Conservation (phyloP, 495 filamentous ascomycete species). For the Viridothelium virens region DNA sequence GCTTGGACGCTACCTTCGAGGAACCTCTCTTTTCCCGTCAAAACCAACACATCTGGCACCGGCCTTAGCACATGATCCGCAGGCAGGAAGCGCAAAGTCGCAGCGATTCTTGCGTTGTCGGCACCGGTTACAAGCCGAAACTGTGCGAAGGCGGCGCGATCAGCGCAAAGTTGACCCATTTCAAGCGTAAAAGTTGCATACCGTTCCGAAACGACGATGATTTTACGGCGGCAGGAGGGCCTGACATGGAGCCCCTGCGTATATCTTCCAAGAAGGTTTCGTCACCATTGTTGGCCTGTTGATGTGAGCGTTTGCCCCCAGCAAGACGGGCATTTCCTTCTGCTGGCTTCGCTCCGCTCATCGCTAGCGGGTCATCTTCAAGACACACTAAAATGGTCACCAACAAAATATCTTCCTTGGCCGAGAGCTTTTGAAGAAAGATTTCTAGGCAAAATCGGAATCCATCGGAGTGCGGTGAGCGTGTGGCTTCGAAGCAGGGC, state of each 20-base stretch:
- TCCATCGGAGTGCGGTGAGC: neutral
- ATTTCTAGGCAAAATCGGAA: neutral
- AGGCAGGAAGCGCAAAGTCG: slow-evolving; percentile 84
- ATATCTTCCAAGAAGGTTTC: neutral
- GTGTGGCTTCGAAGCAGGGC: neutral
- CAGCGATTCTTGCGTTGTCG: slow-evolving; percentile 88
- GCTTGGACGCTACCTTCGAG: slow-evolving; percentile 89
- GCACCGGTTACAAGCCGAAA: slow-evolving; percentile 91
- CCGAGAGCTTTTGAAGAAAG: neutral
- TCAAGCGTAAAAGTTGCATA: neutral
- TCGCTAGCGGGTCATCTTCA: neutral
- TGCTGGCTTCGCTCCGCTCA: neutral
- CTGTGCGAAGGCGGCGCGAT: slow-evolving; percentile 63
- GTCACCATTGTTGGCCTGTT: neutral
- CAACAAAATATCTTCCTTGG: neutral
- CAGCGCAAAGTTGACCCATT: neutral
- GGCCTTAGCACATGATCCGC: slow-evolving; percentile 80
- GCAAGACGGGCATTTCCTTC: neutral
- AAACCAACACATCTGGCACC: slow-evolving; percentile 81
- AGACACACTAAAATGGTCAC: neutral
- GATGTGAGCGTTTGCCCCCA: slow-evolving; percentile 1
- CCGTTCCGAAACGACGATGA: slow-evolving; percentile 7
- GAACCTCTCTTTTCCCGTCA: slow-evolving; percentile 44
- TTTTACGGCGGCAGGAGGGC: neutral
- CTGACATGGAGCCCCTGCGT: neutral